These are phyloP conservation scores for Syzygium aqueum DNA, from an alignment of 345 rosid genomes.

Conservation along the genomic window DNA sequence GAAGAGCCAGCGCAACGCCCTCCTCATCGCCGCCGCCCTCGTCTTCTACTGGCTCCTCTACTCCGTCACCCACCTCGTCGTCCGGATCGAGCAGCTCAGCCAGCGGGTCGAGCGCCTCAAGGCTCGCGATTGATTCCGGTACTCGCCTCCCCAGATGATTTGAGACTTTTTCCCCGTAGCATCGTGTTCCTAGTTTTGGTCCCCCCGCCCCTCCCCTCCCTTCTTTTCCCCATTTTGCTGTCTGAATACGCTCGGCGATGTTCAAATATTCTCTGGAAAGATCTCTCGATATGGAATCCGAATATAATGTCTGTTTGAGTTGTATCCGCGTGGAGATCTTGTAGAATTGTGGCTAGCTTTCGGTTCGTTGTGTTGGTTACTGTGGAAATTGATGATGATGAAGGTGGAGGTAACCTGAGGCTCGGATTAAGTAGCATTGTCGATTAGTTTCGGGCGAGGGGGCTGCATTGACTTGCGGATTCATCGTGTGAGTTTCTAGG, in stretches of 20 bases:
- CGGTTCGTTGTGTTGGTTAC: neutral
- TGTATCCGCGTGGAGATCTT: neutral
- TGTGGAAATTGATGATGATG: neutral
- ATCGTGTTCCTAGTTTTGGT: neutral
- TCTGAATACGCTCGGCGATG: neutral
- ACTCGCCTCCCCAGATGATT: neutral
- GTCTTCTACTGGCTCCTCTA: constrained; percentile 78
- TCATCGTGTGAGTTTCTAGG: neutral
- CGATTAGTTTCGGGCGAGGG: neutral
- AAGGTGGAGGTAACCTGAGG: neutral
- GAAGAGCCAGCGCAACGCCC: constrained; percentile 88
- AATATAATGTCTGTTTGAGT: neutral
- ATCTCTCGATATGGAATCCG: neutral
- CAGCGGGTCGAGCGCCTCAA: constrained; percentile 69
- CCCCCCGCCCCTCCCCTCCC: neutral
- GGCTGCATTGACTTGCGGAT: neutral
- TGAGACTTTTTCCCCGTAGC: neutral
- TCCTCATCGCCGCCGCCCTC: constrained; percentile 65
- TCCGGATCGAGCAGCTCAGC: constrained; percentile 58
- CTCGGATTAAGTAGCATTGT: neutral
- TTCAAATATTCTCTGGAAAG: neutral
- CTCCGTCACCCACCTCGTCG: constrained; percentile 63
- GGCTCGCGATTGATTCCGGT: constrained; percentile 12
- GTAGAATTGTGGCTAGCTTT: neutral
- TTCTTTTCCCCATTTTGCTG: neutral